Percentiles rank a stretch among this genome's conserved stretches.
Conservation (phyloP, 331 rosid species). For the Ulmus americana region DNA sequence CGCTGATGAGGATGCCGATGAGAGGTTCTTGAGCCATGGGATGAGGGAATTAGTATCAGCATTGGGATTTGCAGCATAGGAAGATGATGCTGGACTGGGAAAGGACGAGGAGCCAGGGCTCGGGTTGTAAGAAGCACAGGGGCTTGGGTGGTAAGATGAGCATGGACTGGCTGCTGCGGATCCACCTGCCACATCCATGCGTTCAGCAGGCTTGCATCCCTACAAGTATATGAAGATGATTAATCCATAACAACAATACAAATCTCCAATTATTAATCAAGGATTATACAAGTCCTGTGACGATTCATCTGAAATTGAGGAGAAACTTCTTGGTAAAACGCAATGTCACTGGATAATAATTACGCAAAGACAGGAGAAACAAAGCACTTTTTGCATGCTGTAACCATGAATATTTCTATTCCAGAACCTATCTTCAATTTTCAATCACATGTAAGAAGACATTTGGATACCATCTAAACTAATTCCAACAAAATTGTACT, state of each 20-base stretch:
- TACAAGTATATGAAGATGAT: constrained; percentile 25
- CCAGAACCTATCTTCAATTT: neutral
- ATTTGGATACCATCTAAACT: too few relatives aligned
- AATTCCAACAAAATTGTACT: too few relatives aligned
- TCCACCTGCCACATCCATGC: constrained; percentile 51
- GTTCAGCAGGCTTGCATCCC: constrained; percentile 81
- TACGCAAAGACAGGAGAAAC: neutral
- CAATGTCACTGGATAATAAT: neutral
- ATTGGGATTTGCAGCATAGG: constrained; percentile 45
- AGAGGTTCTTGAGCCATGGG: constrained; percentile 84
- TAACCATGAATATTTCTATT: neutral
- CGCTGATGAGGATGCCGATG: constrained; percentile 70
- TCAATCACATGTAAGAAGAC: neutral
- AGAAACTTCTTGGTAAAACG: neutral
- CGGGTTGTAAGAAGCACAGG: constrained; percentile 74
- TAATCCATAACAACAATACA: neutral
- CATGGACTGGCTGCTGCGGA: constrained; percentile 62
- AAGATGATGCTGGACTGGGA: constrained; percentile 70
- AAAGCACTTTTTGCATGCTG: neutral
- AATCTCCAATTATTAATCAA: neutral
- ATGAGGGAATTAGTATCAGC: constrained; percentile 63
- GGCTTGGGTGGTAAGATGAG: constrained; percentile 70
- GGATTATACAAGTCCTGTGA: neutral
- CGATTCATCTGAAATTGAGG: neutral
- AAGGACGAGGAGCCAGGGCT: constrained; percentile 84